These are phyloP conservation scores for Leishmania major DNA, from an alignment of 208 protist species.

Conservation along the genomic window DNA sequence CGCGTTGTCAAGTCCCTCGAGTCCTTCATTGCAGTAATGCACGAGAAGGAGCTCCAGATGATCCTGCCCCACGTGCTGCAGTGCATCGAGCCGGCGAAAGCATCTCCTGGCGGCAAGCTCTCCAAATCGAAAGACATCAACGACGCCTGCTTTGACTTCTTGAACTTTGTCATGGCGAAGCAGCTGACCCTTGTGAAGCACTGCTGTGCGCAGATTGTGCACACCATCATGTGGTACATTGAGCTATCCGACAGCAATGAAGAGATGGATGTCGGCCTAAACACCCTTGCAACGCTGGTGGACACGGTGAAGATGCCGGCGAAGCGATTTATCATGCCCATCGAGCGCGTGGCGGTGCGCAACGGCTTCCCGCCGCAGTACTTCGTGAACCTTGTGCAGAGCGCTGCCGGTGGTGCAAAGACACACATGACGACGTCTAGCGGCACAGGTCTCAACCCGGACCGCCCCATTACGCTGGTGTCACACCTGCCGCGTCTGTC, in stretches of 20 bases:
- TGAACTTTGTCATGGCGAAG: slow-evolving; percentile 82
- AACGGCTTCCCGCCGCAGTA: slow-evolving; percentile 67
- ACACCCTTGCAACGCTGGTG: slow-evolving; percentile 76
- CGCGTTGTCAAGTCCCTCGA: slow-evolving; percentile 86
- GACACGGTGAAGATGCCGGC: slow-evolving; percentile 73
- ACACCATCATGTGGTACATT: slow-evolving; percentile 90
- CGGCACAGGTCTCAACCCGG: slow-evolving; percentile 59
- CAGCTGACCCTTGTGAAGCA: slow-evolving; percentile 78
- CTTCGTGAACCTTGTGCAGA: slow-evolving; percentile 72
- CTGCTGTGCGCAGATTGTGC: slow-evolving; percentile 86
- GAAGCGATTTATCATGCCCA: slow-evolving; percentile 76
- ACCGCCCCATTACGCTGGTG: slow-evolving; percentile 70
- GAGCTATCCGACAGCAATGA: slow-evolving; percentile 73
- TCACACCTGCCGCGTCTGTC: slow-evolving; percentile 78
- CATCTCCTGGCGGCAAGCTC: slow-evolving; percentile 27
- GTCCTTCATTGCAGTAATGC: slow-evolving; percentile 85
- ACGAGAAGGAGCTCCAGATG: slow-evolving; percentile 86
- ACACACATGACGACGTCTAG: slow-evolving; percentile 35
- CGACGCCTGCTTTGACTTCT: slow-evolving; percentile 86
- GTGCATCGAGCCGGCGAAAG: slow-evolving; percentile 84
- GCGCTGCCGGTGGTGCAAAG: slow-evolving; percentile 53
- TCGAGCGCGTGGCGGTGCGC: slow-evolving; percentile 68
- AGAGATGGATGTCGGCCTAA: slow-evolving; percentile 82
- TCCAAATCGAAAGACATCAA: slow-evolving; percentile 83
- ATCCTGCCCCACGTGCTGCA: slow-evolving; percentile 89